Percentiles rank a stretch among this genome's conserved stretches.
These are phyloP conservation scores for Psilocybe cyanescens DNA, from an alignment of 768 basidiomycete genomes.

Conservation along the genomic window DNA sequence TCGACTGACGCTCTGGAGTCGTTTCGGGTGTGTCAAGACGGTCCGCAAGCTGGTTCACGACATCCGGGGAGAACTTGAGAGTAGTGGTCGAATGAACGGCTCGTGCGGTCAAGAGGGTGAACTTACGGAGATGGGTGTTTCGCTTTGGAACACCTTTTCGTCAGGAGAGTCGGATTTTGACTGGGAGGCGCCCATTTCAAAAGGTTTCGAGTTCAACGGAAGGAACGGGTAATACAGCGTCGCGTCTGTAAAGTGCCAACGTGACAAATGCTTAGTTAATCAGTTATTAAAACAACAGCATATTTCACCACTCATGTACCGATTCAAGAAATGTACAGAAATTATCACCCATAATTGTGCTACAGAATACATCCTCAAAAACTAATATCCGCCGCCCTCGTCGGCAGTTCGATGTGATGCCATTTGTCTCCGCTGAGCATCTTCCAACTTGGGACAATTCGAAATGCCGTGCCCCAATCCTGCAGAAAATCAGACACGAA, in stretches of 20 bases:
- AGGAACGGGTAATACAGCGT: not conserved
- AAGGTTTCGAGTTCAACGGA: not conserved
- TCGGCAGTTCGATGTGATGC: slow-evolving; percentile 80
- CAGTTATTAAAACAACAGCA: not conserved
- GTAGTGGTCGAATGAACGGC: not conserved
- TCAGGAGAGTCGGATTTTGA: slow-evolving; percentile 57
- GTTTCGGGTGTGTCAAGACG: slow-evolving; percentile 59
- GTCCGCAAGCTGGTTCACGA: slow-evolving; percentile 81
- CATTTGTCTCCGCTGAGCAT: slow-evolving; percentile 88
- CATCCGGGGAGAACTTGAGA: slow-evolving; percentile 72
- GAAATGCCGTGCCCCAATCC: slow-evolving; percentile 93
- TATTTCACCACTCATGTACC: too few species aligned
- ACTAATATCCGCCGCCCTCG: slow-evolving; percentile 53
- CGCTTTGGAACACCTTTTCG: slow-evolving; percentile 60
- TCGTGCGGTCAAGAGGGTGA: not conserved
- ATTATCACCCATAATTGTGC: not conserved
- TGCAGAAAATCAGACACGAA: slow-evolving; percentile 28
- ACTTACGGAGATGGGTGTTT: slow-evolving; percentile 57
- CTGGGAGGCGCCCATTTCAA: slow-evolving; percentile 67
- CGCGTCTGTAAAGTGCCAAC: not conserved
- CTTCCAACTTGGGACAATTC: slow-evolving; percentile 97
- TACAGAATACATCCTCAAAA: not conserved
- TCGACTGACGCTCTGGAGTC: slow-evolving; percentile 69
- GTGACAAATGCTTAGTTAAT: not conserved
- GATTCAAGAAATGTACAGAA: too few species aligned